Conservation (phyloP, 2,329 filamentous ascomycete genomes). For the Gyromitra esculenta region DNA sequence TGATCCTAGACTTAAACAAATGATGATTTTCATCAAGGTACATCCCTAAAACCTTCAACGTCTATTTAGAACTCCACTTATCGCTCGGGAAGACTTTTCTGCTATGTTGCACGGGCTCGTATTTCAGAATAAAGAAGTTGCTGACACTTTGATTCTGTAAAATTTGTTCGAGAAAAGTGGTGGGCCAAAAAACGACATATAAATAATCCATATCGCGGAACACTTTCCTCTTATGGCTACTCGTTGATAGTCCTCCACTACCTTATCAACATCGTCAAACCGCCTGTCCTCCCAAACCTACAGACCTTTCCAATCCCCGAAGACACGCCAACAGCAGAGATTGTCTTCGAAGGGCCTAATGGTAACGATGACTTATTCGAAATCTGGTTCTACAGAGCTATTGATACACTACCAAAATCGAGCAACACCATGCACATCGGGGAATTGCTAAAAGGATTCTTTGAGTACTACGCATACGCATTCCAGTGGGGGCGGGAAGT, state of each 20-base stretch:
- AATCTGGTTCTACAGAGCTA: conserved; percentile 79
- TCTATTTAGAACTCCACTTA: neutral
- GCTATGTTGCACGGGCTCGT: neutral
- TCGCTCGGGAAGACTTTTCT: neutral
- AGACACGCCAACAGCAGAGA: conserved; percentile 56
- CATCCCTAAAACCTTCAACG: conserved; percentile 8
- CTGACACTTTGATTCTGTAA: conserved; percentile 24
- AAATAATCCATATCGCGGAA: conserved; percentile 86
- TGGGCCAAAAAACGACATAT: conserved; percentile 89
- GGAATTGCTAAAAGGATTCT: conserved; percentile 80
- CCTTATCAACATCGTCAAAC: conserved; percentile 80
- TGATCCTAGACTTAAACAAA: conserved; percentile 77
- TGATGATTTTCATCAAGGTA: conserved; percentile 83
- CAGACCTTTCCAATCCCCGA: conserved; percentile 66
- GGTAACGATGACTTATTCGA: conserved; percentile 66
- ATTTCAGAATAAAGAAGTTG: conserved; percentile 20
- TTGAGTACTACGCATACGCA: conserved; percentile 80
- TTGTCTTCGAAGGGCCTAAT: conserved; percentile 63
- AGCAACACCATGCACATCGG: conserved; percentile 76
- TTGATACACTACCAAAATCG: conserved; percentile 71
- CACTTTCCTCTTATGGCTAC: conserved; percentile 83
- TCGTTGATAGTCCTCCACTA: conserved; percentile 93
- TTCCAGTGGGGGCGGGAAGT: conserved; percentile 87
- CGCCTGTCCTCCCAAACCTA: conserved; percentile 85
- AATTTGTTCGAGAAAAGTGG: conserved; percentile 61